Evolutionary conservation across 2,329 filamentous ascomycete genomes (phyloP).

Genomic region (Cercospora citrullina): DNA sequence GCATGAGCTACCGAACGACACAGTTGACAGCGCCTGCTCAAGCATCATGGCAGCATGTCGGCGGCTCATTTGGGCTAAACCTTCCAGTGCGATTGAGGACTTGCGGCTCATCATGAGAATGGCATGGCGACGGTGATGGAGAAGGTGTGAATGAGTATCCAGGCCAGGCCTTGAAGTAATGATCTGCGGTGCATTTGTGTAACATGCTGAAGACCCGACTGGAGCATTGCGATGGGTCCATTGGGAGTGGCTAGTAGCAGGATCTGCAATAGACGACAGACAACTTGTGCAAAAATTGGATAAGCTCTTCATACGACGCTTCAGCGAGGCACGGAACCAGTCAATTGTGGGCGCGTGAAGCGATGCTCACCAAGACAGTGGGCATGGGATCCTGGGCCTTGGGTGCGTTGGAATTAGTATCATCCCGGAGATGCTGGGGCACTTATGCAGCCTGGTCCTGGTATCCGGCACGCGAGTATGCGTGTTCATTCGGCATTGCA

Average conservation of each 20-base stretch:
- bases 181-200: background rate
- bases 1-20: background rate
- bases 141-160: background rate
- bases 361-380: background rate
- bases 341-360: background rate
- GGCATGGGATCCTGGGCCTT: background rate
- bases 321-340: background rate
- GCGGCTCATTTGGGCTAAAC: background rate
- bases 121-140: background rate
- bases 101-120: background rate
- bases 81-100: background rate
- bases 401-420: background rate
- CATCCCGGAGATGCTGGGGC: background rate
- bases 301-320: background rate
- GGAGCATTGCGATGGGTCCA: background rate
- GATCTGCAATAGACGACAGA: background rate
- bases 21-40: background rate
- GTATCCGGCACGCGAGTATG: background rate
- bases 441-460: background rate
- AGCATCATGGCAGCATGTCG: background rate
- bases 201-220: background rate
- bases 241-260: background rate
- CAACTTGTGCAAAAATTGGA: background rate
- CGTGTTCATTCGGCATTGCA: background rate
- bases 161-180: background rate